Conservation (phyloP, 352 stramenopile genomes). For the Globisporangium apiculatum region DNA sequence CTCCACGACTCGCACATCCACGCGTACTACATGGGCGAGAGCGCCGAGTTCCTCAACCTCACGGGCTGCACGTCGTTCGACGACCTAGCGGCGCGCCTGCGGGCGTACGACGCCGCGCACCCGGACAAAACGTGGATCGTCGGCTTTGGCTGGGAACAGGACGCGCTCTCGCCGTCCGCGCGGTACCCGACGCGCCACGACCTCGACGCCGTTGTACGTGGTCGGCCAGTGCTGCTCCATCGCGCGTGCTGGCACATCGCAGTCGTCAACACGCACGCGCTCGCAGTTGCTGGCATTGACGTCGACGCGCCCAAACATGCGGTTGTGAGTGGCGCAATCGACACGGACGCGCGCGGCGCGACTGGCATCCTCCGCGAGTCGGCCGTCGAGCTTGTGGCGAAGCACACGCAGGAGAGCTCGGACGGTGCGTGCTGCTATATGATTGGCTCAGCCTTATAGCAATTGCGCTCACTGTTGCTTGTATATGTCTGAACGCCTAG, state of each 20-base stretch:
- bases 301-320: conserved; percentile 21
- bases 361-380: conserved; percentile 70
- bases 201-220: conserved; percentile 64
- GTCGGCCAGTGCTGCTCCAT: conserved; percentile 75
- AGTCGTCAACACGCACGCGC: conserved; percentile 78
- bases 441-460: not conserved
- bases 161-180: conserved; percentile 49
- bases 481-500: conserved; percentile 14
- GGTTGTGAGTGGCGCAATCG: conserved; percentile 41
- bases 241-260: conserved; percentile 88
- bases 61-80: conserved; percentile 64
- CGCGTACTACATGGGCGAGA: conserved; percentile 79
- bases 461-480: not conserved
- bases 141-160: conserved; percentile 84
- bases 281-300: conserved; percentile 61
- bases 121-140: conserved; percentile 74
- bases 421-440: conserved; percentile 25
- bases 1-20: conserved; percentile 89
- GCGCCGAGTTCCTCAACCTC: conserved; percentile 77
- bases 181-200: conserved; percentile 68
- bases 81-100: conserved; percentile 49
- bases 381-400: conserved; percentile 61
- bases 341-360: conserved; percentile 50
- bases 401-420: conserved; percentile 61
- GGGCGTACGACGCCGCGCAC: conserved; percentile 47